phyloP scores from a whole-genome alignment of 148 eudicot genomes.

The Rhododendron mucronatum region DNA sequence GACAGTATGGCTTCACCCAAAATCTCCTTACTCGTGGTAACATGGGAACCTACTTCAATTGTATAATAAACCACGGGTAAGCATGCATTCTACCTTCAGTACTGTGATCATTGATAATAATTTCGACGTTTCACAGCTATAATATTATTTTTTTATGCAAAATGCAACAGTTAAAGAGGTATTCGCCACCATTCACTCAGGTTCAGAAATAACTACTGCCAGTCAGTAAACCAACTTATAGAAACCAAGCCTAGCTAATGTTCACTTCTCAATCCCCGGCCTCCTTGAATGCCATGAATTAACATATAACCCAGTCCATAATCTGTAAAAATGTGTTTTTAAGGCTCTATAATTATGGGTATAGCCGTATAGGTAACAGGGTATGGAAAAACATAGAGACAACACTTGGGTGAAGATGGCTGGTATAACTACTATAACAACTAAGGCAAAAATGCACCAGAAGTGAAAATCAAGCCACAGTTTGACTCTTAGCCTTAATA shows the following conservation, averaged over 20 bases:
- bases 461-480: background rate
- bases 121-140: background rate
- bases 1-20: background rate
- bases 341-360: too few species aligned
- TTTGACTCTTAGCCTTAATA: background rate
- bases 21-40: background rate
- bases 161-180: background rate
- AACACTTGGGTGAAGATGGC: background rate
- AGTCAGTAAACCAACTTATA: background rate
- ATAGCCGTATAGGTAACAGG: background rate
- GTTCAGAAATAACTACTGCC: background rate
- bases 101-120: background rate
- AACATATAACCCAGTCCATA: background rate
- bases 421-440: background rate
- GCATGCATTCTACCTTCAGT: background rate
- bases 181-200: background rate
- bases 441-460: background rate
- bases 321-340: background rate
- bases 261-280: background rate
- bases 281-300: background rate
- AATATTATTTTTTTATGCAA: background rate
- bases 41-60: background rate
- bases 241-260: background rate
- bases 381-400: background rate
- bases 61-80: background rate